Evolutionary conservation across 768 basidiomycete genomes (phyloP), one percentile per base, ranked within the genome.

Genomic region (Mycena floridula): DNA sequence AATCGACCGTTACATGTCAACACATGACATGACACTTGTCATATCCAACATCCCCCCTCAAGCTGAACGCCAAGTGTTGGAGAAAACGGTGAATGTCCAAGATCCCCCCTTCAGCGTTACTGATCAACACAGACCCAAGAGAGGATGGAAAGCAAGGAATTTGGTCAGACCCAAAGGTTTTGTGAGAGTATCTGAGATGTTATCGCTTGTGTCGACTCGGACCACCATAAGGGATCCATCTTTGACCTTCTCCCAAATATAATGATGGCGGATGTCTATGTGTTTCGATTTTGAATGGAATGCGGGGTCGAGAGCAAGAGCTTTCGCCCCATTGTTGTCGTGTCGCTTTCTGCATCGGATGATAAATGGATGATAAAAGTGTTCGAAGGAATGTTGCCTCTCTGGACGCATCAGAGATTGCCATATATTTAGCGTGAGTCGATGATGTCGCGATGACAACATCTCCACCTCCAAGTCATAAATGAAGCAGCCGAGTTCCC

Each of bases 221-320:
- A 9, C 16, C 9, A 30, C 16, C 9, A 16, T 16, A 30, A 30
- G 9, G 9, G 9, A 9, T 30, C 28, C 9, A 9, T 30, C 28
- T 9, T 30, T 16, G 9, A 65, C 48, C 7, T 44, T 39, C 38
- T 67, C 50, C 11, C 57, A 47, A n/a, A 63, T 37, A 26, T 55
- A 56, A 42, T 67, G 59, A 40, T 60, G 55, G 0, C 50, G 48
- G n/a, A 64, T 50, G n/a, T 61, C 57, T 37, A 68, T 62, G 49
- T 68, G 67, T 39, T 63, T 65, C 3, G 58, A 54, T 18, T 55
- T 38, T 2, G 44, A 35, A 42, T 67, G 65, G 43, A 52, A 55
- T 7, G 43, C 36, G 0, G 59, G 49, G 38, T 67, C 59, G 3
- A 49, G 44, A 1, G 54, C 35, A 12, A 63, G 49, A 1, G 43